Base-by-base conservation (phyloP, 2,329 filamentous ascomycete species). In the Aureobasidium melanogenum region DNA sequence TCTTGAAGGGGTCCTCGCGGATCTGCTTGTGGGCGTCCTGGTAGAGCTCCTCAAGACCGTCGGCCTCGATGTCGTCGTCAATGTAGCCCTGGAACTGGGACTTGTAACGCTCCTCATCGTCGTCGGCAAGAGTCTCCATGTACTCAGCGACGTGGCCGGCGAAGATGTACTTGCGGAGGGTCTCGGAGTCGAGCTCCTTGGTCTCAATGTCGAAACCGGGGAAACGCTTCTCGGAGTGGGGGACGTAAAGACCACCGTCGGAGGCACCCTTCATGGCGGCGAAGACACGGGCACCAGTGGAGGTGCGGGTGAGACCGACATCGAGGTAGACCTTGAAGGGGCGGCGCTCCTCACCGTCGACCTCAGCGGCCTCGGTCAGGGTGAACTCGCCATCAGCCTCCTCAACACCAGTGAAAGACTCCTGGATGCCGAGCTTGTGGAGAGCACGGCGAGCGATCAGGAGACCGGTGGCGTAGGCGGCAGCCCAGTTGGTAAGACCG, bases 71-170 rank as follows among this genome's bases (percentile, higher is more conserved):
- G 72, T 96, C 94, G 75, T 96, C 91, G 69, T 99, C 93, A 70
- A 96, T 88, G 86, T 99, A 99, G 81, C 94, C 88, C 79, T 87
- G 83, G 88, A 99, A 99, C 84, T 99, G 94, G 72, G 85, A 87
- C 85, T 93, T 93, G 90, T 91, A 99, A 77, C 94, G 92, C 87
- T 99, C 94, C 89, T 99, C 94, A 76, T 99, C 94, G 77, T 99
- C 94, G 74, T 99, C 94, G 80, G 94, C 94, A 68, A 99, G 89
- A 63, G 88, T 94, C 88, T 99, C 94, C 94, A 99, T 99, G 88
- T 99, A 99, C 87, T 99, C 94, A 71, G 93, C 92, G 68, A 99
- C 90, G 86, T 99, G 94, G 66, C 94, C 93, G 75, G 85, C 94
- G 80, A 90, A 93, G 85, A 99, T 99, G 88, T 99, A 99, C 84